Conservation (phyloP, 2,329 filamentous ascomycete genomes). For the Ophiostoma australiae region DNA sequence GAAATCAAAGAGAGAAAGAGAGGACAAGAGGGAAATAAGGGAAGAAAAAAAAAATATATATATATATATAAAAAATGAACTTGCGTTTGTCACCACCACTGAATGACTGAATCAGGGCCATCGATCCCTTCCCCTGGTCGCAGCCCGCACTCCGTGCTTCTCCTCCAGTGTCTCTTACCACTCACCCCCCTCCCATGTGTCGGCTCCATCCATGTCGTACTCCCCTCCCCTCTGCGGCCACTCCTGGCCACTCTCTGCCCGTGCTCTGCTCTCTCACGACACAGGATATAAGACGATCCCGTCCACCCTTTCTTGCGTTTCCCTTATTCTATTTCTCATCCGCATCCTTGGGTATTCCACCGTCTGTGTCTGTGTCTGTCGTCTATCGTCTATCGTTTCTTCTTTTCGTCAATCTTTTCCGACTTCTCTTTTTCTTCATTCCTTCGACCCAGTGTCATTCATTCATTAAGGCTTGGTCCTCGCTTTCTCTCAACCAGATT, state of each 20-base stretch:
- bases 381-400: neutral
- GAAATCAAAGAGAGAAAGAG: no score
- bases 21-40: no score
- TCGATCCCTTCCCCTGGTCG: constrained; percentile 1
- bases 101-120: constrained; percentile 3
- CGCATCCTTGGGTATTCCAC: constrained; percentile 10
- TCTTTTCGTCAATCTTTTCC: neutral
- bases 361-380: constrained; percentile 6
- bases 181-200: constrained; percentile 12
- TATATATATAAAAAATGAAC: neutral
- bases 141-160: neutral
- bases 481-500: constrained; percentile 26
- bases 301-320: constrained; percentile 9
- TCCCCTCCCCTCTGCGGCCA: constrained; percentile 15
- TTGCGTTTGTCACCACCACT: neutral
- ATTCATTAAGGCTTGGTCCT: constrained; percentile 38
- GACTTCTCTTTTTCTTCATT: constrained; percentile 12
- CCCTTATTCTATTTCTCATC: constrained; percentile 19
- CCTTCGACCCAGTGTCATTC: constrained; percentile 30
- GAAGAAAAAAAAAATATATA: neutral
- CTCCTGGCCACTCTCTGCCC: constrained; percentile 22
- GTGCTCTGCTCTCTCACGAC: constrained; percentile 18
- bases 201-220: constrained; percentile 1
- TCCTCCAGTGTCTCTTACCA: neutral
- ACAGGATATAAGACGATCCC: constrained; percentile 13